A percentile compares a stretch with the other conserved stretches of the same genome.
Evolutionary conservation across 768 basidiomycete genomes (phyloP).

Genomic region (Hygrophorus pudorinus): DNA sequence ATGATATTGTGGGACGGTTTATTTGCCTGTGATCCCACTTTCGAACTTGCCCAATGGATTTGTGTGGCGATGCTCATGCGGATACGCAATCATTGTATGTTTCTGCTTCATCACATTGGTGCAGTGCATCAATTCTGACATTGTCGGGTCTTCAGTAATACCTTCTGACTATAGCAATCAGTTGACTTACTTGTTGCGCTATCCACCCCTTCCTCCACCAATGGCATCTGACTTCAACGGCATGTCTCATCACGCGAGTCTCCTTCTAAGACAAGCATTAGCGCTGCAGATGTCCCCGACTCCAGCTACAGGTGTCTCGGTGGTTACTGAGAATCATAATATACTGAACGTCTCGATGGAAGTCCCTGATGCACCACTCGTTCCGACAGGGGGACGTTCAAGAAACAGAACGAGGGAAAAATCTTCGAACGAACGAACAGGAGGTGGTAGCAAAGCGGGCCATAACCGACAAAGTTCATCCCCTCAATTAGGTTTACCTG

Average conservation of each 20-base stretch:
- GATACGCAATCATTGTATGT: conserved; percentile 80
- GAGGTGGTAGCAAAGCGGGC: conserved; percentile 13
- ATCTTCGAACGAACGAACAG: conserved; percentile 14
- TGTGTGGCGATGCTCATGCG: conserved; percentile 94
- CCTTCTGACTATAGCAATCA: conserved; percentile 81
- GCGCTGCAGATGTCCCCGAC: conserved; percentile 67
- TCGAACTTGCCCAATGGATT: conserved; percentile 76
- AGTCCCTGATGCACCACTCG: conserved; percentile 37
- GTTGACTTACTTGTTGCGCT: conserved; percentile 76
- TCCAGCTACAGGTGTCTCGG: conserved; percentile 63
- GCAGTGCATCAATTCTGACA: conserved; percentile 9
- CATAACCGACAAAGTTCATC: conserved; percentile 32
- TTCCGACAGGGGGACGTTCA: conserved; percentile 25
- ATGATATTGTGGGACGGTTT: conserved; percentile 94
- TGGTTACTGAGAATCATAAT: conserved; percentile 77
- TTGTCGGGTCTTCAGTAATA: conserved; percentile 45
- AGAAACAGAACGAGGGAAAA: conserved; percentile 23
- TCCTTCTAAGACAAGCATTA: conserved; percentile 79
- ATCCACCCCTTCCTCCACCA: conserved; percentile 48
- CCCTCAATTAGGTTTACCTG: conserved; percentile 48
- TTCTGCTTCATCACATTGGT: not conserved
- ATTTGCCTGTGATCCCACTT: conserved; percentile 76
- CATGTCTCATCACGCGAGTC: conserved; percentile 44
- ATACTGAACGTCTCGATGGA: conserved; percentile 65
- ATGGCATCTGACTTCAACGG: conserved; percentile 20